Percentiles rank a stretch among this genome's conserved stretches.
These are phyloP conservation scores for Asterochloris sp. DNA, from an alignment of 139 green algal species.

Conservation along the genomic window DNA sequence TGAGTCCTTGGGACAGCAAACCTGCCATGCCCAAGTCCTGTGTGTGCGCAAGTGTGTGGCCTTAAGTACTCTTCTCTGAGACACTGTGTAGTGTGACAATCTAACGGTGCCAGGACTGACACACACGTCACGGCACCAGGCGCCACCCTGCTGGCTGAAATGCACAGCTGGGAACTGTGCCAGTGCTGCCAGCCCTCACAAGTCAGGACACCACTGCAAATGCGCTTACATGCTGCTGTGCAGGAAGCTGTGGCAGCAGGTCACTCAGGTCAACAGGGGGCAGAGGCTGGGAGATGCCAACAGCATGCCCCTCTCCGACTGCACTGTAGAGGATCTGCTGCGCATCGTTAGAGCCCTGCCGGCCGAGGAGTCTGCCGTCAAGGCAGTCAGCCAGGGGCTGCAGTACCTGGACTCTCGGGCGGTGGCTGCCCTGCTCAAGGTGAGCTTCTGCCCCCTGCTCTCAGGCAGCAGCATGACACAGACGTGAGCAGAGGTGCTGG, in stretches of 20 bases:
- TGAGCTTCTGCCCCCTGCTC: conserved; percentile 8
- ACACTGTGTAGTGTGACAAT: too few relatives aligned
- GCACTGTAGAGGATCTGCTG: conserved; percentile 61
- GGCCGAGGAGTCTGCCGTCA: conserved; percentile 32
- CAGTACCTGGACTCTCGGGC: conserved; percentile 68
- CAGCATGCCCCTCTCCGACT: conserved; percentile 23
- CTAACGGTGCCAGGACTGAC: too few relatives aligned
- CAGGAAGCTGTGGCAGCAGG: conserved; percentile 23
- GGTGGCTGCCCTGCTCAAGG: conserved; percentile 69
- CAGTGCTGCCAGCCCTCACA: too few relatives aligned
- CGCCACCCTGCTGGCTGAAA: too few relatives aligned
- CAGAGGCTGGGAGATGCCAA: conserved; percentile 29
- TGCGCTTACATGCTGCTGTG: neutral
- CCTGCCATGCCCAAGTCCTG: too few relatives aligned
- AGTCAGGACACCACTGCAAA: too few relatives aligned
- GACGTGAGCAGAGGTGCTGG: conserved; percentile 22
- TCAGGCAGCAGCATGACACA: conserved; percentile 43
- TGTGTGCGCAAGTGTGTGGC: too few relatives aligned
- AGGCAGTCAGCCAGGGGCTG: conserved; percentile 45
- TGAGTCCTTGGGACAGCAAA: too few relatives aligned
- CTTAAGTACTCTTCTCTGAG: too few relatives aligned
- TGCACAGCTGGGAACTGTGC: too few relatives aligned
- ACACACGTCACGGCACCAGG: too few relatives aligned
- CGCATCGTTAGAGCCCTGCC: conserved; percentile 46
- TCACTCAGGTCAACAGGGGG: conserved; percentile 27